Evolutionary conservation across 345 rosid genomes (phyloP), one percentile per base, ranked within the genome.

Genomic region (Citrus cavaleriei): DNA sequence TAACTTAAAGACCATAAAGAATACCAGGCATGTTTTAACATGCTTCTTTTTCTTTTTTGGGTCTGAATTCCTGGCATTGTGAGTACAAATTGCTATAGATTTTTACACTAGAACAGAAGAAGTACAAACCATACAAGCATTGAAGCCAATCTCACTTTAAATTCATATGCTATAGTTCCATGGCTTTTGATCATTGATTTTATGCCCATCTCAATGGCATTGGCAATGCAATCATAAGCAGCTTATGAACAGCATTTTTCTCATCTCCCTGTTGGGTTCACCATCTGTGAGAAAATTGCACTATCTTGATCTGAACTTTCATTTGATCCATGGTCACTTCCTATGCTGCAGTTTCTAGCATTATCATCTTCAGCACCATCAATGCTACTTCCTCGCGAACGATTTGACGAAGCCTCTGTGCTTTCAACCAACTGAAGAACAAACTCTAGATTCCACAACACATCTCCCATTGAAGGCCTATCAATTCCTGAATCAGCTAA

Each of bases 401-500:
- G 28, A 16, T n/a, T 59, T 2, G 89, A 80, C 2, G 86, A 71
- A 28, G 78, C 84, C 3, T 89, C 91, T 4, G 87, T 70, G 3
- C 54, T 84, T 70, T 85, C 87, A 72, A 90, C 95, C 68, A 89
- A n/a, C 63, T 93, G 95, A 25, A 90, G 89, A 19, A 92, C 87
- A 42, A 85, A 88, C 65, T 93, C 93, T 16, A 93, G 91, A 35
- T 90, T 93, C 95, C 97, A 89, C 34, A 91, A 42, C 30, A 91
- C 91, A 58, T 93, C 95, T 0, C 95, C 95, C 95, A 93, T 93
- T 16, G 84, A 61, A 21, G 95, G 97, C 2, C 95, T 92, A 4
- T 90, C 90, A 0, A 72, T 4, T 69, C 93, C 95, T 3, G 72
- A 55, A 1, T 93, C 95, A 2, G 81, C 62, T 65, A 93, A 68